Base-by-base conservation (phyloP, 2,329 filamentous ascomycete genomes). In the Aspergillus neoniger region DNA sequence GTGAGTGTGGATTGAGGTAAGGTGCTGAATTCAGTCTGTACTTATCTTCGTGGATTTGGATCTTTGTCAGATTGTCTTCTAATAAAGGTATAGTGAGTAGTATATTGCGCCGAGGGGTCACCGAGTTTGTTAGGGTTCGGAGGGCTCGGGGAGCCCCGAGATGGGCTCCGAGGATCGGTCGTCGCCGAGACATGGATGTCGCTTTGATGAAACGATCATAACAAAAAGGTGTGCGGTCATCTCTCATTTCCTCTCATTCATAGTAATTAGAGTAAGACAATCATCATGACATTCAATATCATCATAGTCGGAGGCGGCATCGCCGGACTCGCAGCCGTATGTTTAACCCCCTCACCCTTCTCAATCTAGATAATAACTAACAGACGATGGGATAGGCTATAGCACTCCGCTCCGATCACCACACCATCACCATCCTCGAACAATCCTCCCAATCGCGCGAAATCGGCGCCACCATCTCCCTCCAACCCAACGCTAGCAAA, bases 301-400 rank as follows among this genome's bases (percentile, higher is more conserved):
- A 72, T 85, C 32, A 80, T 85, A 52, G 81, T 85, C 5, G 83
- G 83, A 77, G 60, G 70, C 38, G 73, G 73, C 3, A 74, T 76
- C 44, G 73, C 70, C 15, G 73, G 73, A 5, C 64, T 76, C 10
- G 69, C 72, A 32, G 73, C 73, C 4, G 73, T 52, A 44, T 15
- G 28, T 17, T 4, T 17, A 12, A 12, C 10, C 41, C 3, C 21
- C 21, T 21, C 21, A 21, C 21, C 21, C 21, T 21, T 21, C 21
- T 21, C 21, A 21, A 21, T 21, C 21, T 21, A 2, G 2, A 3
- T 3, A 21, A 2, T 21, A 21, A 2, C 21, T 21, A 21, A 21
- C 21, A 21, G 3, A 21, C 21, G 3, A 21, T 21, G 21, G 21
- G 3, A 3, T 21, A 21, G 21, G 21, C 21, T 21, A 73, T 75